Base-by-base conservation (phyloP, 2,329 filamentous ascomycete genomes). In the Xenosphaeropsis pyriputrescens region DNA sequence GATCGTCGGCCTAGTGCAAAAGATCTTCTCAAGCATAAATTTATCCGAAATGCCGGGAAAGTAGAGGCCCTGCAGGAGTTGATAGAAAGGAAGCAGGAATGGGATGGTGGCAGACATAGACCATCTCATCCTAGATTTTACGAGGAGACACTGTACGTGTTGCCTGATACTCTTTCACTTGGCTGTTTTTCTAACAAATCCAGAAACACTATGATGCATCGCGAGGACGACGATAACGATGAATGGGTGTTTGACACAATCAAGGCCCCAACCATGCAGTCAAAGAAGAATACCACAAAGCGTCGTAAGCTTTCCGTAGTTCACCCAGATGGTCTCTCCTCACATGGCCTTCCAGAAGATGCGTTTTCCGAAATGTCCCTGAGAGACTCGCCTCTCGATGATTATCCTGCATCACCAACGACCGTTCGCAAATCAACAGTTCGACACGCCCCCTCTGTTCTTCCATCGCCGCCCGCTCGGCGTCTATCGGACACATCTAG, bases 181-280 rank as follows among this genome's bases (percentile, higher is more conserved):
- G 5, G 5, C 18, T 3, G 14, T 26, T 18, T 29, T 41, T 32
- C 48, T 56, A 47, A 49, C 17, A 18, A 34, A 12, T n/a, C 5
- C 40, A 72, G 67, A 35, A 74, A 80, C 48, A 78, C 73, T 7
- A 71, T 93, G 38, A 68, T 72, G 2, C 68, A 73, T 2, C 75
- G 67, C 46, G 66, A 73, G 29, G 79, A 86, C 5, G 68, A 83
- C 13, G 85, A 94, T 45, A n/a, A n/a, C n/a, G 22, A 26, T 9
- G 88, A 84, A 45, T 96, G 89, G 89, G 80, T 93, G 2, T 96
- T 96, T 54, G 89, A 95, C 52, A 96, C 89, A 0, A 77, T 96
- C 53, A 91, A 84, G 57, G 70, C 73, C 9, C 58, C 66, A 6
- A 85, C 82, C 0, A 65, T 79, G 22, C 68, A 64, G 4, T 67